These are phyloP conservation scores for Reutealis trisperma DNA, from an alignment of 345 rosid genomes.

Conservation along the genomic window DNA sequence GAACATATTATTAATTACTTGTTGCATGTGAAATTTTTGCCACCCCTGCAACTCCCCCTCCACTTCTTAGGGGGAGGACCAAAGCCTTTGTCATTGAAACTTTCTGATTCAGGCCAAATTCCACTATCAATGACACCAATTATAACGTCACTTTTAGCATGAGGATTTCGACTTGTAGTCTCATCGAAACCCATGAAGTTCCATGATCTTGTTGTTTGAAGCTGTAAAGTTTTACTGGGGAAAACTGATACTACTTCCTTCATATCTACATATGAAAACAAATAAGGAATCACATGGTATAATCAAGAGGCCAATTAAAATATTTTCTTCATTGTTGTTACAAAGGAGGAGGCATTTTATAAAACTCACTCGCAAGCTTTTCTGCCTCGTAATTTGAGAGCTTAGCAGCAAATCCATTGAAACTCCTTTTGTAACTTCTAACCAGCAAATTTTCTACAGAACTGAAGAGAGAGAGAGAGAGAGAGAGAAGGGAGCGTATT, in stretches of 20 bases:
- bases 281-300: too few species aligned
- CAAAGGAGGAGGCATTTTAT: too few species aligned
- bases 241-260: slow-evolving; percentile 49
- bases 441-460: slow-evolving; percentile 32
- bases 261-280: slow-evolving; percentile 20
- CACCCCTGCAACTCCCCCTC: slow-evolving; percentile 48
- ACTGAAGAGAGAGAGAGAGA: slow-evolving; percentile 19
- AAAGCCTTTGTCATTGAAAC: slow-evolving; percentile 49
- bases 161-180: not conserved
- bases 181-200: slow-evolving; percentile 47
- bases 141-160: slow-evolving; percentile 32
- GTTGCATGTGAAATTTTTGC: slow-evolving; percentile 51
- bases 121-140: slow-evolving; percentile 47
- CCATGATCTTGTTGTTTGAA: slow-evolving; percentile 60
- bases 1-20: slow-evolving; percentile 39
- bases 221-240: slow-evolving; percentile 36
- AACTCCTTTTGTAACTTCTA: slow-evolving; percentile 58
- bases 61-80: slow-evolving; percentile 52
- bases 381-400: slow-evolving; percentile 47
- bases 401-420: slow-evolving; percentile 59
- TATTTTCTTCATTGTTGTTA: too few species aligned
- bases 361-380: slow-evolving; percentile 41
- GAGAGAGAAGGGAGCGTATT: not conserved
- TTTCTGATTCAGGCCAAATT: slow-evolving; percentile 49
- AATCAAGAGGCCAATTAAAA: too few species aligned